Evolutionary conservation across 2,329 filamentous ascomycete species (phyloP), one percentile per base, ranked within the genome.

Genomic region (Botrytis byssoidea): DNA sequence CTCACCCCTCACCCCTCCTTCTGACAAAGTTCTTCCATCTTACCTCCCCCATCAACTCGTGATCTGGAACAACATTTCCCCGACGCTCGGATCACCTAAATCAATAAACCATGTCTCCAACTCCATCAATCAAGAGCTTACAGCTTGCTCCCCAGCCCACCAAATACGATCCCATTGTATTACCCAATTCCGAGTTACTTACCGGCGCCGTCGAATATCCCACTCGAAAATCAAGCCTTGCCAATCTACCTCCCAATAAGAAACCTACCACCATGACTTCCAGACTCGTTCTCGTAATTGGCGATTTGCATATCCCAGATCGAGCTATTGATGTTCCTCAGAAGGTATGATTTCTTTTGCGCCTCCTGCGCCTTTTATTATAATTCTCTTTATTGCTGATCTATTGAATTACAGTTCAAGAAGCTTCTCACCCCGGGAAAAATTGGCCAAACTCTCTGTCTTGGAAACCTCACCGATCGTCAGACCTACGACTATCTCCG

Each of bases 291-390:
- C 89, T 97, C 82, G 93, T 96, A 81, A 93, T 97, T 79, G 94
- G 94, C 83, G 94, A 97, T 85, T 89, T 97, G 72, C 94, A 97
- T 85, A 97, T 97, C 84, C 94, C 94, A 79, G 94, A 97, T 84
- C 88, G 94, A 82, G 94, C 94, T 79, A 90, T 96, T 77, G 94
- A 97, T 83, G 95, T 97, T 80, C 94, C 94, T 74, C 88, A 92
- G 83, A 97, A 97, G 90, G 94, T 94, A 86, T 40, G 70, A 69
- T 68, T 57, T n/a, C 35, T 37, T 71, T 67, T 68, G 59, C 71
- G 67, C 63, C 69, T 71, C 55, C 42, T 68, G 57, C 71, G 64
- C 64, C 69, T 71, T 74, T 37, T 42, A 67, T 65, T 44, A 72
- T 66, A 57, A 57, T 59, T 71, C 71, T 75, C 71, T 48, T 72